Conservation (phyloP, 805 yeast genomes). For the Suhomyces sp. region DNA sequence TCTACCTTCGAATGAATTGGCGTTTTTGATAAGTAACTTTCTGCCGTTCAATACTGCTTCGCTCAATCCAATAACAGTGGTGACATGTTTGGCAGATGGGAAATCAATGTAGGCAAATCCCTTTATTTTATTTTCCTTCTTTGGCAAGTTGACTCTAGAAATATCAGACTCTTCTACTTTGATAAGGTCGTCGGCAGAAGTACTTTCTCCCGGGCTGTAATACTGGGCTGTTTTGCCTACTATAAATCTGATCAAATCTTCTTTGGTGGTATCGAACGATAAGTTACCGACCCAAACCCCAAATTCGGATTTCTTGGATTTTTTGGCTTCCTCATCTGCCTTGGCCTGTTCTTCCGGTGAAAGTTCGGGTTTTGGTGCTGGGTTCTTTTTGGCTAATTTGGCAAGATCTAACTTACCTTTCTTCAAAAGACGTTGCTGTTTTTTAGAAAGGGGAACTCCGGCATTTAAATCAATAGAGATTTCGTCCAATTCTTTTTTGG, state of each 20-base stretch:
- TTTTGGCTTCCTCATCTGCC: constrained; percentile 26
- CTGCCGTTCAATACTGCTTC: constrained; percentile 80
- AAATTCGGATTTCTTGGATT: constrained; percentile 46
- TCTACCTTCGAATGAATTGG: constrained; percentile 81
- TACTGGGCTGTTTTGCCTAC: constrained; percentile 51
- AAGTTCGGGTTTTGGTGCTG: constrained; percentile 37
- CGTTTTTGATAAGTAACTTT: constrained; percentile 77
- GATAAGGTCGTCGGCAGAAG: constrained; percentile 23
- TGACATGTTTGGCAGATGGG: constrained; percentile 54
- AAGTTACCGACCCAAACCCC: constrained; percentile 97
- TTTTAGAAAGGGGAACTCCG: constrained; percentile 83
- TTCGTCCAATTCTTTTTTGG: constrained; percentile 52
- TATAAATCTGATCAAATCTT: constrained; percentile 66
- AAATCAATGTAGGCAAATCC: constrained; percentile 94
- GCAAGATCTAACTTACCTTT: constrained; percentile 72
- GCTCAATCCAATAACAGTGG: constrained; percentile 60
- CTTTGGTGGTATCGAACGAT: constrained; percentile 77
- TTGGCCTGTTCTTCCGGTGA: constrained; percentile 26
- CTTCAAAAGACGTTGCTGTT: constrained; percentile 65
- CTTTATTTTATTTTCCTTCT: constrained; percentile 60
- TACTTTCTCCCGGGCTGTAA: constrained; percentile 11
- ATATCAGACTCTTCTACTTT: constrained; percentile 57
- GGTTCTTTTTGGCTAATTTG: constrained; percentile 44
- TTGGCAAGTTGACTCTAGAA: constrained; percentile 79
- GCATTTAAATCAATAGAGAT: constrained; percentile 66